These are phyloP conservation scores for Apocynum venetum DNA, from an alignment of 257 asterid genomes.

Conservation along the genomic window DNA sequence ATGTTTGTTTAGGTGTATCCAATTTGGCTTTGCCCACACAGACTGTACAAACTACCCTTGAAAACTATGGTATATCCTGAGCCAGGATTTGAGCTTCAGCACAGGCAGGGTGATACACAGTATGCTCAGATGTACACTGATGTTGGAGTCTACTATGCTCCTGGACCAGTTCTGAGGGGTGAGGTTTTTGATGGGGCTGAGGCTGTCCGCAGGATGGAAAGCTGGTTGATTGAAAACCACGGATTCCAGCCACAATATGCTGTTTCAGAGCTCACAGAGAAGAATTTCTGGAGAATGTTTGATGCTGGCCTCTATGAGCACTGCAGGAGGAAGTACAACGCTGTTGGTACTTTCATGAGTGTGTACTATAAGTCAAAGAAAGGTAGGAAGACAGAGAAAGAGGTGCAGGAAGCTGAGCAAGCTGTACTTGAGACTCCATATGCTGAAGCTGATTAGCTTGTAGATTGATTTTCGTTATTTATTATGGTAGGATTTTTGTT, in stretches of 20 bases:
- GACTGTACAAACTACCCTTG: constrained; percentile 70
- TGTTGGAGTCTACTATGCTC: constrained; percentile 89
- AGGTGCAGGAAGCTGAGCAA: constrained; percentile 97
- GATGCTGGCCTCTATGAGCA: constrained; percentile 86
- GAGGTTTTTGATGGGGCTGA: constrained; percentile 81
- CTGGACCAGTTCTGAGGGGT: constrained; percentile 91
- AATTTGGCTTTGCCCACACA: constrained; percentile 98
- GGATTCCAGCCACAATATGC: constrained; percentile 97
- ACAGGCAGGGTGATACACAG: constrained; percentile 77
- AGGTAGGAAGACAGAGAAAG: constrained; percentile 97
- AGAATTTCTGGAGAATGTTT: constrained; percentile 97
- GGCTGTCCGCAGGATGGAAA: constrained; percentile 74
- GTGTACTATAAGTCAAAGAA: constrained; percentile 92
- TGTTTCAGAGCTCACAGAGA: constrained; percentile 84
- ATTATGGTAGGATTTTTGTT: constrained; percentile 12
- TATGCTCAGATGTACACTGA: constrained; percentile 95
- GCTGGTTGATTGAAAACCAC: constrained; percentile 87
- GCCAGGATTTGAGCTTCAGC: constrained; percentile 84
- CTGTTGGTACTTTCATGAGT: constrained; percentile 93
- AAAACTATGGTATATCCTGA: constrained; percentile 91
- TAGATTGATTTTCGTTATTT: constrained; percentile 16
- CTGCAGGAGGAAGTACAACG: constrained; percentile 73
- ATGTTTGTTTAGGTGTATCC: constrained; percentile 71
- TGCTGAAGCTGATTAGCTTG: constrained; percentile 49
- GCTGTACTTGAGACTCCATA: constrained; percentile 67